Evolutionary conservation across 2,329 filamentous ascomycete species (phyloP), one percentile per base, ranked within the genome.

Genomic region (Paraphaeosphaeria sporulosa): DNA sequence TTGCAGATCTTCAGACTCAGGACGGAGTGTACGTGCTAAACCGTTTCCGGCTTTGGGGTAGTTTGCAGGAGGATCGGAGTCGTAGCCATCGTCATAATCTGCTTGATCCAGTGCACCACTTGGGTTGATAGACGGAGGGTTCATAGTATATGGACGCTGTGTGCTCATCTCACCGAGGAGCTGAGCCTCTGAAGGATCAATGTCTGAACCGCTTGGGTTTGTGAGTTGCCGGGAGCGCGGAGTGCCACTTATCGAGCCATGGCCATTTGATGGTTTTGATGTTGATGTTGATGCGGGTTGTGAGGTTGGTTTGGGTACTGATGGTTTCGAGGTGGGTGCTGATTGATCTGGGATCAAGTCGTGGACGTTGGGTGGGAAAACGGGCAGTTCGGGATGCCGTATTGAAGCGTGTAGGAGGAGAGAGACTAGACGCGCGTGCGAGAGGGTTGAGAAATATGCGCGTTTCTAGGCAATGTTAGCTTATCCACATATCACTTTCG

Each of bases 21-120:
- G 82, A 7, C 84, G 81, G 21, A 90, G 70, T 25, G 81, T 83
- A 30, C 77, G 60, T 64, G 79, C 81, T 6, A 90, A 78, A 1
- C 89, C 88, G 57, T 88, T 83, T 1, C 88, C 89, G 7, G 88
- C 80, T 63, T 84, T 84, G 0, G 88, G 88, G 65, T 90, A 90
- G 46, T 88, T 82, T 30, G 86, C 83, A 5, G 83, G 82, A 25
- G 83, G 82, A 60, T 82, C 80, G 2, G 78, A 79, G 62, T 81
- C 80, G 67, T 88, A 87, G 48, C 85, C 84, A 49, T 87, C 83
- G 61, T 84, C 83, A 60, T 74, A 71, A 54, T 76, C 74, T 27
- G 68, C 63, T 38, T 59, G 56, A 6, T 49, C 47, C 4, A 38
- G 30, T 21, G 19, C 32, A 42, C 44, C 46, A 27, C 48, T 56